A percentile compares a stretch with the other conserved stretches of the same genome.
Conservation (phyloP, 2,329 filamentous ascomycete genomes). For the Colletotrichum agaves region DNA sequence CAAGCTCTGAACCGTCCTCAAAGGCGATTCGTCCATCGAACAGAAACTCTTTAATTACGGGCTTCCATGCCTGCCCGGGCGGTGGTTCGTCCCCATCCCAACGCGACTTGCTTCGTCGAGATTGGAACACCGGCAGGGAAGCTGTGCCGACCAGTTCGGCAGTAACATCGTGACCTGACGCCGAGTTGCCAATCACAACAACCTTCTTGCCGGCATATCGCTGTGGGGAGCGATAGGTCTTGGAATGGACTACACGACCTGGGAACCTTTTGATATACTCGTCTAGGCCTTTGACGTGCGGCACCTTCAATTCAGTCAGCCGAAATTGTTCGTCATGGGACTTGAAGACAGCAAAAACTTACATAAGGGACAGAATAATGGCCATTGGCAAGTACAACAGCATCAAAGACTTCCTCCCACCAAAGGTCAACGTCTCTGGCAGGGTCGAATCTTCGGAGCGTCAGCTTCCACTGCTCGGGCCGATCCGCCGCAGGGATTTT, state of each 20-base stretch:
- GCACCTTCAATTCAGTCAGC: slow-evolving; percentile 48
- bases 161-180: slow-evolving; percentile 55
- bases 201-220: slow-evolving; percentile 48
- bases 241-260: slow-evolving; percentile 56
- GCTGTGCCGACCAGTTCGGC: slow-evolving; percentile 51
- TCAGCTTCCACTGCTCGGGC: slow-evolving; percentile 56
- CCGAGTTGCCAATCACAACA: slow-evolving; percentile 56
- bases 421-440: slow-evolving; percentile 58
- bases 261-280: slow-evolving; percentile 52
- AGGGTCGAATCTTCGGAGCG: slow-evolving; percentile 57
- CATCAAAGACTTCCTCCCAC: slow-evolving; percentile 64
- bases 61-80: slow-evolving; percentile 63
- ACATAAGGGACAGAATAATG: slow-evolving; percentile 59
- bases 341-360: slow-evolving; percentile 34
- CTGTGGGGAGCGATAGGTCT: slow-evolving; percentile 54
- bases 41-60: slow-evolving; percentile 57
- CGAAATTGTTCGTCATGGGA: too few species aligned
- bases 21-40: slow-evolving; percentile 56
- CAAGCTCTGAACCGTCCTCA: slow-evolving; percentile 48
- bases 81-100: slow-evolving; percentile 63
- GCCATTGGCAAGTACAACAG: slow-evolving; percentile 55
- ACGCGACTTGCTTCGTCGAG: slow-evolving; percentile 57
- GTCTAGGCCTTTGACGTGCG: slow-evolving; percentile 56
- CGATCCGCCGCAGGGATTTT: slow-evolving; percentile 40
- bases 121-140: slow-evolving; percentile 60